A percentile compares a stretch with the other conserved stretches of the same genome.
phyloP scores from a whole-genome alignment of 108 stramenopile species.

The Bacterosira constricta region DNA sequence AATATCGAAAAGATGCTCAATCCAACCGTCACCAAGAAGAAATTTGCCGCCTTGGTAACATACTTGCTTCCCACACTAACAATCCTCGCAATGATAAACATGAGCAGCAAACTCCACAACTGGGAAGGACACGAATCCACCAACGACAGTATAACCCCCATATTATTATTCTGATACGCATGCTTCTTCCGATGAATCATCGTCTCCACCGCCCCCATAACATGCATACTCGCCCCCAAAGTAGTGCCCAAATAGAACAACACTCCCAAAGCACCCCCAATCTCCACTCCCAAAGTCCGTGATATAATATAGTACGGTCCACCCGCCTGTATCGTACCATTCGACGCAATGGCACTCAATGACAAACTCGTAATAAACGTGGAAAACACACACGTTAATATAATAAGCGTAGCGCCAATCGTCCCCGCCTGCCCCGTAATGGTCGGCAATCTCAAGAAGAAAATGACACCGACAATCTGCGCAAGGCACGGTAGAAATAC shows the following conservation, averaged over 20 bases:
- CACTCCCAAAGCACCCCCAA: conserved; percentile 74
- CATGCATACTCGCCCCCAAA: conserved; percentile 66
- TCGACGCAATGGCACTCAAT: conserved; percentile 77
- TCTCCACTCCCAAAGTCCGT: conserved; percentile 63
- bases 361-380: conserved; percentile 72
- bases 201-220: conserved; percentile 76
- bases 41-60: conserved; percentile 50
- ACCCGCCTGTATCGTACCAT: conserved; percentile 78
- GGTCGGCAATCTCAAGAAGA: conserved; percentile 77
- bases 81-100: conserved; percentile 46
- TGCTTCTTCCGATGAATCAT: conserved; percentile 34
- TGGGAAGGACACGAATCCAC: conserved; percentile 14
- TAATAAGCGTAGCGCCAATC: conserved; percentile 40
- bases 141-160: background rate
- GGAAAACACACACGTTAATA: conserved; percentile 55
- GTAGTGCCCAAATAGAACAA: conserved; percentile 80
- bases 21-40: conserved; percentile 62
- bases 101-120: conserved; percentile 29
- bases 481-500: conserved; percentile 79
- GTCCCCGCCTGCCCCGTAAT: conserved; percentile 81
- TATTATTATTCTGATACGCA: conserved; percentile 8
- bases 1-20: conserved; percentile 47
- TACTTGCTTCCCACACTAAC: conserved; percentile 60
- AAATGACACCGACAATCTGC: conserved; percentile 84
- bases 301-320: conserved; percentile 83